phyloP scores from a whole-genome alignment of 2,329 filamentous ascomycete species.

The Metarhizium robertsii region DNA sequence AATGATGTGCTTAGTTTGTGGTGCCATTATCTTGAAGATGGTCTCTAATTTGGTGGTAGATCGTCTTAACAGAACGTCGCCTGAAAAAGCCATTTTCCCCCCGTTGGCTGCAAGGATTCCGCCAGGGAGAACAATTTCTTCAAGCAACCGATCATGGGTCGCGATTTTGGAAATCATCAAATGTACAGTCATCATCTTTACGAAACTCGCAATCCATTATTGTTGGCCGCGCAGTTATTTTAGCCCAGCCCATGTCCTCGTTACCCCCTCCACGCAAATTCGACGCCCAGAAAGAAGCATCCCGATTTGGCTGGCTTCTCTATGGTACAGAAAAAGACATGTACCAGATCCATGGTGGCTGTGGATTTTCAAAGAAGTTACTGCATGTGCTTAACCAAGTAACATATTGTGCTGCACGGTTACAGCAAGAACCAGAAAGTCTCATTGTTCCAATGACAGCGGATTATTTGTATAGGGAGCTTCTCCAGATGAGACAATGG shows the following conservation, averaged over 20 bases:
- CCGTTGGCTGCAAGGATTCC: slow-evolving; percentile 29
- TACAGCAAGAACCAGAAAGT: slow-evolving; percentile 23
- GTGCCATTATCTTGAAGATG: neutral
- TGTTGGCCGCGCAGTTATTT: slow-evolving; percentile 27
- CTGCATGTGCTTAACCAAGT: slow-evolving; percentile 28
- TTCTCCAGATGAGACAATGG: slow-evolving; percentile 26
- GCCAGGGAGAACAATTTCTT: slow-evolving; percentile 24
- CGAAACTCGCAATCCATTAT: slow-evolving; percentile 30
- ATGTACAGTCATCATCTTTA: slow-evolving; percentile 24
- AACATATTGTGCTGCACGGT: slow-evolving; percentile 24
- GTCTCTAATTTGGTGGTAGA: slow-evolving; percentile 12
- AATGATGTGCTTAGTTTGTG: neutral
- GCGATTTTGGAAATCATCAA: slow-evolving; percentile 24
- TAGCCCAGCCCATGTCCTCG: slow-evolving; percentile 29
- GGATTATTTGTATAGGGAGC: slow-evolving; percentile 16
- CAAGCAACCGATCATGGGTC: slow-evolving; percentile 25
- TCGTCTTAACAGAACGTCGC: slow-evolving; percentile 28
- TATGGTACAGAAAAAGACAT: slow-evolving; percentile 25
- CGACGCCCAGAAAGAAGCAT: slow-evolving; percentile 17
- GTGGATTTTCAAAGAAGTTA: slow-evolving; percentile 30
- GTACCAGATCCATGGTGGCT: slow-evolving; percentile 30
- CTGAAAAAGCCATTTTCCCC: slow-evolving; percentile 20
- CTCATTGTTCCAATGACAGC: slow-evolving; percentile 22
- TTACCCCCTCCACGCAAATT: slow-evolving; percentile 19
- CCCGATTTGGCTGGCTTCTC: slow-evolving; percentile 28